A percentile compares a stretch with the other conserved stretches of the same genome.
Conservation (phyloP, 1,139 yeast species). For the Scheffersomyces segobiensis region DNA sequence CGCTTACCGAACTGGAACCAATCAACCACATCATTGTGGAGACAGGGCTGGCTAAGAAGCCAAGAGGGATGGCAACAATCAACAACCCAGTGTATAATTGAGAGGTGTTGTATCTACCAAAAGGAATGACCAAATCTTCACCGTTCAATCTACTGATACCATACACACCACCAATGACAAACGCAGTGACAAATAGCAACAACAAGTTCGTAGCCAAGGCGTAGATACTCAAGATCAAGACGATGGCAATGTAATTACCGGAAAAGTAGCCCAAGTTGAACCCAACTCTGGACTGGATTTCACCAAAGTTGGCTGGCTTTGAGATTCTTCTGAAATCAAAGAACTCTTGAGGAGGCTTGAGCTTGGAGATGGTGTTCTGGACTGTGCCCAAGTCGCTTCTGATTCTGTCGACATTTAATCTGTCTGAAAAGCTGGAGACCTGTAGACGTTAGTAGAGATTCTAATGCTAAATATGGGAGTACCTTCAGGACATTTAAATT, state of each 20-base stretch:
- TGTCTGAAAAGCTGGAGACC: conserved; percentile 18
- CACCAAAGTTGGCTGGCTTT: conserved; percentile 87
- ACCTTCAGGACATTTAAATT: not conserved
- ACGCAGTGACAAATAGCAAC: conserved; percentile 75
- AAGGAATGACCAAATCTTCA: conserved; percentile 71
- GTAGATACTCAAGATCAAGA: conserved; percentile 59
- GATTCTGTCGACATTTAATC: conserved; percentile 24
- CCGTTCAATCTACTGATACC: conserved; percentile 83
- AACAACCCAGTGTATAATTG: conserved; percentile 88
- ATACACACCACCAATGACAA: conserved; percentile 67
- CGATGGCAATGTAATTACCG: conserved; percentile 79
- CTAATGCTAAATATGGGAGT: not conserved
- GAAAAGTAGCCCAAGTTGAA: conserved; percentile 87
- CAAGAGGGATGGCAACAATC: conserved; percentile 79
- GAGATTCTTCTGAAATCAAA: conserved; percentile 87
- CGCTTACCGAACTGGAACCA: conserved; percentile 88
- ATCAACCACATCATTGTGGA: conserved; percentile 94
- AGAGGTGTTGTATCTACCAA: conserved; percentile 70
- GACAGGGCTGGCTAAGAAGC: conserved; percentile 90
- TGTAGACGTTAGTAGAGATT: conserved; percentile 10
- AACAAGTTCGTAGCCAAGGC: conserved; percentile 78
- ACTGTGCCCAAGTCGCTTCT: conserved; percentile 21
- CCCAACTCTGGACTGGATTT: conserved; percentile 82
- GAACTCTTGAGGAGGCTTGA: conserved; percentile 90
- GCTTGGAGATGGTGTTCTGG: conserved; percentile 66